These are phyloP conservation scores for Cercospora sp. DNA, from an alignment of 2,329 filamentous ascomycete species.

Conservation along the genomic window DNA sequence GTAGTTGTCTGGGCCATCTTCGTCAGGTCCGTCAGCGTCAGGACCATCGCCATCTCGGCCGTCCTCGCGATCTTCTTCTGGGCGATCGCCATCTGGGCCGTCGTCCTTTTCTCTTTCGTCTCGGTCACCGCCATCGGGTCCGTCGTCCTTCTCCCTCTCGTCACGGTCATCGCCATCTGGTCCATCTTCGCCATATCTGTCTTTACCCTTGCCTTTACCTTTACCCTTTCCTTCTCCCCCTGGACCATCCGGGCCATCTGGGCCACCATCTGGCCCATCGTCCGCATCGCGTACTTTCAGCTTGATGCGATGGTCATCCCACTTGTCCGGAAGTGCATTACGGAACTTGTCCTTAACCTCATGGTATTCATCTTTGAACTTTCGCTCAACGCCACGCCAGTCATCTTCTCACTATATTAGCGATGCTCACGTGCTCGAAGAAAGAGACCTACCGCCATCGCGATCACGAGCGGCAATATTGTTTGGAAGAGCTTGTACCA, in stretches of 20 bases:
- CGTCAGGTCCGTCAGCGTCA: not conserved
- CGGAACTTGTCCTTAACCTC: not conserved
- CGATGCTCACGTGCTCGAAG: too few relatives aligned
- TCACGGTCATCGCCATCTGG: not conserved
- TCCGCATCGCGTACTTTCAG: not conserved
- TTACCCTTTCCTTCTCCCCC: not conserved
- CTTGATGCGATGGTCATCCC: not conserved
- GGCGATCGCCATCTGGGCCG: not conserved
- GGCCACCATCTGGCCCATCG: not conserved
- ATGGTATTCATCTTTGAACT: not conserved
- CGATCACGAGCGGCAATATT: not conserved
- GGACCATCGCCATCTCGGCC: not conserved
- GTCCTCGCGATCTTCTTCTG: not conserved
- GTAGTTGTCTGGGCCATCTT: slow-evolving; percentile 3
- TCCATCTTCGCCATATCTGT: not conserved
- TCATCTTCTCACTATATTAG: too few relatives aligned
- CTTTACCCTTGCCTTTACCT: not conserved
- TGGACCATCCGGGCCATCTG: not conserved
- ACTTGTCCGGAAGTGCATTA: not conserved
- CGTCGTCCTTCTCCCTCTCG: not conserved
- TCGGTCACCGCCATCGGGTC: not conserved
- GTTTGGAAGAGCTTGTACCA: not conserved
- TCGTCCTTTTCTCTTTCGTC: not conserved
- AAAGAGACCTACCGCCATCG: not conserved
- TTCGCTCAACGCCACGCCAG: not conserved